These are phyloP conservation scores for Acmispon strigosus DNA, from an alignment of 306 rosid genomes.

Conservation along the genomic window DNA sequence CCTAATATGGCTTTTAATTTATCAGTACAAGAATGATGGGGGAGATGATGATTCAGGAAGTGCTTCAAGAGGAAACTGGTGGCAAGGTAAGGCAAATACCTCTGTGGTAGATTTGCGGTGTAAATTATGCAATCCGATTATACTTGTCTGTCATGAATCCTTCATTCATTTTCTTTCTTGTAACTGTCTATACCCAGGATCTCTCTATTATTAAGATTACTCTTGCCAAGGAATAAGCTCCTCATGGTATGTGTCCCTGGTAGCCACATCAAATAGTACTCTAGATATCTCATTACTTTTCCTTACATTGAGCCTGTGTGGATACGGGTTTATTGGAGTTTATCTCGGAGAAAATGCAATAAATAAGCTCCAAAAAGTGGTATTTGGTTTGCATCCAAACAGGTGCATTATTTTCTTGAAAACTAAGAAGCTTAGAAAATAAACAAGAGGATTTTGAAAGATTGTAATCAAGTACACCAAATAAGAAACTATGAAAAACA, in stretches of 20 bases:
- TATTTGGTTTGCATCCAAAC: no score
- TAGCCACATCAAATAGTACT: background rate
- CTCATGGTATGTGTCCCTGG: constrained; percentile 38
- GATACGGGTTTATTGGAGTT: no score
- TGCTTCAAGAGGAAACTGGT: constrained; percentile 91
- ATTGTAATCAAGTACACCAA: background rate
- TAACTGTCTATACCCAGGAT: constrained; percentile 37
- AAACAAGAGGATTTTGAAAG: background rate
- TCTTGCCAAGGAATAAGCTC: constrained; percentile 21
- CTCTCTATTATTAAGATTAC: constrained; percentile 64
- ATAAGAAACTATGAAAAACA: background rate
- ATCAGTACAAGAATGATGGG: constrained; percentile 57
- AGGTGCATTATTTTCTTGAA: background rate
- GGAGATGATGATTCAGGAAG: constrained; percentile 72
- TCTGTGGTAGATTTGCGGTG: background rate
- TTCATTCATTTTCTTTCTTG: background rate
- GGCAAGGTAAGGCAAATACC: constrained; percentile 58
- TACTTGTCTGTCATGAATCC: background rate
- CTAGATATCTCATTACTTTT: background rate
- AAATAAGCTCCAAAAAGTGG: no score
- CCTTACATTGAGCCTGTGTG: no score
- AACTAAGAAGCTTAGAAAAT: background rate
- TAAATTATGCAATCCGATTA: background rate
- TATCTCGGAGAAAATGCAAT: no score
- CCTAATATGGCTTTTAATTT: background rate